phyloP scores from a whole-genome alignment of 768 basidiomycete genomes.

The Russula dissimulans region DNA sequence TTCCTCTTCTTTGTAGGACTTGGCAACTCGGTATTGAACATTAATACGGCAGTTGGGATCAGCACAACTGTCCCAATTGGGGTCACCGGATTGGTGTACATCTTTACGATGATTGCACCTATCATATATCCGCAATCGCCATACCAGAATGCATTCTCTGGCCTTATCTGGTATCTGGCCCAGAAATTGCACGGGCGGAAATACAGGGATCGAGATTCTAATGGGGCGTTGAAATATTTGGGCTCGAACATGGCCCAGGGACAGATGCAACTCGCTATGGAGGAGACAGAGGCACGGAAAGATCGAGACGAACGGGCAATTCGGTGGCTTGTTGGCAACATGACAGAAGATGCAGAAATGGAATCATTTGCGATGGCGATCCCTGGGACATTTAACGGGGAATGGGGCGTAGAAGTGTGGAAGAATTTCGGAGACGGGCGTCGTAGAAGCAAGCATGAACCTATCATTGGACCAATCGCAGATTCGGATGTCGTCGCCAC shows the following conservation, averaged over 20 bases:
- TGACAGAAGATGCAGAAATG: conserved; percentile 1
- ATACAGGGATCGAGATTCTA: background rate
- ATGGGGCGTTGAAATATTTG: background rate
- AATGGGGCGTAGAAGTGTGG: conserved; percentile 3
- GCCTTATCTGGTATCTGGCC: conserved; percentile 1
- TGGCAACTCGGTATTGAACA: conserved; percentile 33
- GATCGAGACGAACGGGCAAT: background rate
- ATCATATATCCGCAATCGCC: conserved; percentile 7
- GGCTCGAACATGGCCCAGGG: conserved; percentile 1
- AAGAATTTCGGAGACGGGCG: too few relatives aligned
- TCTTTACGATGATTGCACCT: conserved; percentile 11
- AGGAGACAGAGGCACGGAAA: background rate
- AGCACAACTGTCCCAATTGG: background rate
- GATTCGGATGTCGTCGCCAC: too few relatives aligned
- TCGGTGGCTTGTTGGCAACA: background rate
- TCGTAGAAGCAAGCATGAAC: too few relatives aligned
- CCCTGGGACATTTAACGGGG: background rate
- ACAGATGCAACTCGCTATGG: conserved; percentile 3
- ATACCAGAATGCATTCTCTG: conserved; percentile 7
- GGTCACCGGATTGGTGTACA: conserved; percentile 4
- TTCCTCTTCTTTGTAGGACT: conserved; percentile 43
- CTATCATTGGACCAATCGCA: too few relatives aligned
- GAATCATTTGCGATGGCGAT: background rate
- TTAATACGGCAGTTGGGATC: conserved; percentile 12
- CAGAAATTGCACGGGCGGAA: background rate